Base-by-base conservation (phyloP, 2,329 filamentous ascomycete species). In the Cladosporium sp. region DNA sequence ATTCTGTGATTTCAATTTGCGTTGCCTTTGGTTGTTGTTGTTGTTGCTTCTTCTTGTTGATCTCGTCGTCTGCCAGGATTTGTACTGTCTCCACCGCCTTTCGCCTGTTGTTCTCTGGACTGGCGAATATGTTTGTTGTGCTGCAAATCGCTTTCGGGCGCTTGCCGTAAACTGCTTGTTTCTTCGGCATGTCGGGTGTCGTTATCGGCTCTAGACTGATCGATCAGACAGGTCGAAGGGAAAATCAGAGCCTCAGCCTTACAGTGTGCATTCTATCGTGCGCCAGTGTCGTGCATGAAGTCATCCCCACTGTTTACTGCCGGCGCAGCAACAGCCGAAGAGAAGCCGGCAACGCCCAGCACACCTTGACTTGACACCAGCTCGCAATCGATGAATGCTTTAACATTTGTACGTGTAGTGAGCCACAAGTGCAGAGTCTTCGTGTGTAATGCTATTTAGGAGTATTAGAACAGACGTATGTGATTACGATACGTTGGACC, bases 111-210 rank as follows among this genome's bases (percentile, higher is more conserved):
- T 63, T 64, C n/a, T 66, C 60, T 9, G 67, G 67, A 56, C 67
- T 70, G 36, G 63, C 65, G 40, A 67, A 65, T 36, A 61, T 59
- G 11, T 59, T 63, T 36, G 64, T 58, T 28, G 66, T 55, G 45
- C 65, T 66, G 60, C 66, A 68, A 11, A 65, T 55, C n/a, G 66
- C 64, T 60, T 65, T 64, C 22, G 70, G 65, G n/a, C 71, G 70
- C 63, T 74, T 75, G 25, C 74, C 74, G 59, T 76, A 76, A 5
- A 73, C 71, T 57, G 47, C 56, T 40, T 72, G 64, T 56, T 70
- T 71, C 3, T 68, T 67, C 51, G 70, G 71, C 69, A 73, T 73
- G 34, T 55, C 17, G 30, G 9, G 34, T 22, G 12, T 51, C 7
- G 8, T 34, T 9, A 34, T 34, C 30, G 30, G 11, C 30, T 34